These are phyloP conservation scores for Lyophyllum semitale DNA, from an alignment of 768 basidiomycete genomes.

Conservation along the genomic window DNA sequence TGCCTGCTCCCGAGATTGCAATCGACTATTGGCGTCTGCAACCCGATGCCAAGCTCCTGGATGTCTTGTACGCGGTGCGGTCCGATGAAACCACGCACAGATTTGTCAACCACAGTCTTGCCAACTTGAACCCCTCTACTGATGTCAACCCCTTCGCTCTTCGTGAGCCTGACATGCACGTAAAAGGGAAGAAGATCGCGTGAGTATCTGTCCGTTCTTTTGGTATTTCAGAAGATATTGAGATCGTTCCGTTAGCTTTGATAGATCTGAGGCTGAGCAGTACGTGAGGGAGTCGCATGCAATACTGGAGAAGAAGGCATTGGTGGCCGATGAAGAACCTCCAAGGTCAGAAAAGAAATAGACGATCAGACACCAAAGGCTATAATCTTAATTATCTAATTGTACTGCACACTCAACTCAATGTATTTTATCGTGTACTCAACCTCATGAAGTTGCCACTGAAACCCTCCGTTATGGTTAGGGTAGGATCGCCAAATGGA, in stretches of 20 bases:
- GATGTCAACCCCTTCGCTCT: slow-evolving; percentile 93
- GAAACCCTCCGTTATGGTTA: slow-evolving; percentile 12
- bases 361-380: not conserved
- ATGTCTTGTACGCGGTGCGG: slow-evolving; percentile 89
- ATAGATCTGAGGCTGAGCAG: slow-evolving; percentile 64
- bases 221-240: slow-evolving; percentile 1
- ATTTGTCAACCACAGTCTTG: slow-evolving; percentile 95
- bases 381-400: not conserved
- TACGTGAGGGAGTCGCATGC: slow-evolving; percentile 66
- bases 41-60: slow-evolving; percentile 74
- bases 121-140: slow-evolving; percentile 72
- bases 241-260: slow-evolving; percentile 48
- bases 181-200: slow-evolving; percentile 78
- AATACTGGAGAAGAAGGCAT: slow-evolving; percentile 41
- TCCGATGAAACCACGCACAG: slow-evolving; percentile 93
- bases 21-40: slow-evolving; percentile 93
- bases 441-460: not conserved
- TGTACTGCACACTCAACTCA: not conserved
- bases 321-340: slow-evolving; percentile 1
- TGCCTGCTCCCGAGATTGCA: slow-evolving; percentile 83
- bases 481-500: not conserved
- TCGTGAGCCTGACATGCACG: slow-evolving; percentile 83
- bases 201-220: slow-evolving; percentile 36
- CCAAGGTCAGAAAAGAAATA: slow-evolving; percentile 4
- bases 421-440: not conserved